Conservation (phyloP, 139 green algal species). For the Chlorella sp. region DNA sequence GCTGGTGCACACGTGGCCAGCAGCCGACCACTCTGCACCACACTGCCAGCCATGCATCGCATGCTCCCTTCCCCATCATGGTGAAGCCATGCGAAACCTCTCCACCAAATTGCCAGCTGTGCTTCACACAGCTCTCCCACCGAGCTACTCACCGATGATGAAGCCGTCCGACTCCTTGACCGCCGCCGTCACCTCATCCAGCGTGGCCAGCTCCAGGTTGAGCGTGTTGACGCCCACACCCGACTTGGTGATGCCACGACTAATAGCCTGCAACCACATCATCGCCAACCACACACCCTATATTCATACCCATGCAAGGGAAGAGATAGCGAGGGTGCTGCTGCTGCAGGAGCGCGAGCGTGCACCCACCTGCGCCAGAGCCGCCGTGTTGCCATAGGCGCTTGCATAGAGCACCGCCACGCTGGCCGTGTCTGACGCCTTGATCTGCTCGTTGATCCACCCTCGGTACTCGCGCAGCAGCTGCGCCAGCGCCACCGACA, state of each 20-base stretch:
- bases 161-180: slow-evolving; percentile 72
- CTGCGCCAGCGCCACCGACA: slow-evolving; percentile 53
- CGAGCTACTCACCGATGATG: slow-evolving; percentile 64
- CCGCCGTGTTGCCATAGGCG: slow-evolving; percentile 93
- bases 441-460: slow-evolving; percentile 48
- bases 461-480: slow-evolving; percentile 65
- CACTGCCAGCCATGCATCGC: too few relatives aligned
- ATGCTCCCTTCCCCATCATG: too few relatives aligned
- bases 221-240: slow-evolving; percentile 85
- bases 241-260: slow-evolving; percentile 72
- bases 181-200: slow-evolving; percentile 62
- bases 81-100: too few relatives aligned
- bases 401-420: slow-evolving; percentile 88
- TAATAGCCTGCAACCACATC: slow-evolving; percentile 68
- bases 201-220: slow-evolving; percentile 76
- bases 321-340: too few relatives aligned
- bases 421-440: slow-evolving; percentile 16
- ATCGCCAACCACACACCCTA: too few relatives aligned
- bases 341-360: too few relatives aligned
- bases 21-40: too few relatives aligned
- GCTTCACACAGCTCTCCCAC: too few relatives aligned
- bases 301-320: too few relatives aligned
- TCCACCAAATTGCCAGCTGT: too few relatives aligned
- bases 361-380: slow-evolving; percentile 80
- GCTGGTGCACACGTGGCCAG: too few relatives aligned